Base-by-base conservation (phyloP, 495 filamentous ascomycete species). In the Geopyxis carbonaria region DNA sequence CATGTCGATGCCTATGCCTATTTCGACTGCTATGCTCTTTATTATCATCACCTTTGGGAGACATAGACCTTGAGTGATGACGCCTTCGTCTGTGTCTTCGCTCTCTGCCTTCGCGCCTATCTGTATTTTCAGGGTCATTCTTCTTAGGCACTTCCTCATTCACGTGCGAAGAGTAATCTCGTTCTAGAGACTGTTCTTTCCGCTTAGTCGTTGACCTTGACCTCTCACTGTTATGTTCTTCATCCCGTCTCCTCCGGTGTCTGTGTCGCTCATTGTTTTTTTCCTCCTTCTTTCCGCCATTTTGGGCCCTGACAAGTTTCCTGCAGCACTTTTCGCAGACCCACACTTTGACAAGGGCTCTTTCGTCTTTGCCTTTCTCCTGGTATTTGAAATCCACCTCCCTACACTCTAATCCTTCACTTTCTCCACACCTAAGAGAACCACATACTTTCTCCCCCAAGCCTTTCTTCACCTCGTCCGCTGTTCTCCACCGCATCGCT, bases 401-500 rank as follows among this genome's bases (percentile, higher is more conserved):
- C 25, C 25, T 28, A 13, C 7, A 7, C 25, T 28, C 25, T 7
- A 28, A 13, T 7, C 13, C 13, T 7, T 28, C 13, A 7, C 13
- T 13, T 13, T 7, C 25, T 28, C 19, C 28, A 22, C 54, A 57
- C 6, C 42, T 44, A 19, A 57, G 31, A 13, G 43, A 44, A 13
- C 45, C 54, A 29, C 54, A 57, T 5, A 34, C 42, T 9, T 44
- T 43, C 27, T 57, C 44, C 1, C 54, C 54, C 34, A 57, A 57
- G 5, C 54, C 54, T 7, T 34, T 27, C n/a, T 55, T 43, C 3
- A 57, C 54, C 37, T 57, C 54, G 9, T 57, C 45, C 30, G 50
- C 44, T 2, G 54, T 57, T 14, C 54, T 28, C 54, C 54, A 57
- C 5, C 54, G 42, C 54, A 57, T 54, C 3, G 54, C 54, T 16